Conservation (phyloP, 192 early-diverging fungal species). For the Helicostylum pulchrum region DNA sequence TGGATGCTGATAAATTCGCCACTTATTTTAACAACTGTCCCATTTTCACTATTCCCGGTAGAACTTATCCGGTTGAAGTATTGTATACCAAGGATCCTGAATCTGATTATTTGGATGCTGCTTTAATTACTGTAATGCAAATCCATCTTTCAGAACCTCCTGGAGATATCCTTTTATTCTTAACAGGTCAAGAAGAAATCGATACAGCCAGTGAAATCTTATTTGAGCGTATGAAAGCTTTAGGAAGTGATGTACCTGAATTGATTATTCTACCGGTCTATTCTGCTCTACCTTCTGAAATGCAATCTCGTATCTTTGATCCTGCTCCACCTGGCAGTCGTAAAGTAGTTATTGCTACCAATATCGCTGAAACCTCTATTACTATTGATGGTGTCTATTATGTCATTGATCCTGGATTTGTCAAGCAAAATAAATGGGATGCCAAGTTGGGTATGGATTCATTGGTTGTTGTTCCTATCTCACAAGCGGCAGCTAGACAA, state of each 20-base stretch:
- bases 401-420: conserved; percentile 94
- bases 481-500: conserved; percentile 92
- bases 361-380: conserved; percentile 98
- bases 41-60: conserved; percentile 94
- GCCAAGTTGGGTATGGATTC: conserved; percentile 98
- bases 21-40: conserved; percentile 88
- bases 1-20: conserved; percentile 93
- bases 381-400: conserved; percentile 98
- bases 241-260: conserved; percentile 65
- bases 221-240: conserved; percentile 67
- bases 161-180: conserved; percentile 92
- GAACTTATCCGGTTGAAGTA: conserved; percentile 93
- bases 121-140: conserved; percentile 93
- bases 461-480: conserved; percentile 88
- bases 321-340: conserved; percentile 76
- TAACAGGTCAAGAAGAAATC: conserved; percentile 99
- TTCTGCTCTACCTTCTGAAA: conserved; percentile 88
- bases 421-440: conserved; percentile 96
- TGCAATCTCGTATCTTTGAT: conserved; percentile 96
- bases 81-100: conserved; percentile 94
- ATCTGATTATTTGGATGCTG: conserved; percentile 89
- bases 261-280: conserved; percentile 92
- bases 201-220: conserved; percentile 76
- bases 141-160: conserved; percentile 92
- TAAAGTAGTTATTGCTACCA: conserved; percentile 95